A percentile compares a stretch with the other conserved stretches of the same genome.
phyloP scores from a whole-genome alignment of 306 rosid species.

The Erythrophleum fordii region DNA sequence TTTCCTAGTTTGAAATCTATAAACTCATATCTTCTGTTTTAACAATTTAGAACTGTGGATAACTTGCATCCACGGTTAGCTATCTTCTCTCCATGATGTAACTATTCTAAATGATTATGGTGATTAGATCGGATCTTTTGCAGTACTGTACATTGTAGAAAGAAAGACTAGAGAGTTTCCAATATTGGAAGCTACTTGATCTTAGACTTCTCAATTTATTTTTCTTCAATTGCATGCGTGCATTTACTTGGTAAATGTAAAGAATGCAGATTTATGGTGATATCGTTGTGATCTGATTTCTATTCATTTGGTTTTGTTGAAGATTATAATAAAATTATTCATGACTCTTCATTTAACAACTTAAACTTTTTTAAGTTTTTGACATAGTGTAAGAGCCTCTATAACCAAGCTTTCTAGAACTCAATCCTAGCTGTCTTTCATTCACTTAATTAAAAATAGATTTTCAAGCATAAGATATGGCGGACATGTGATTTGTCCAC shows the following conservation, averaged over 20 bases:
- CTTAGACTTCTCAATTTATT: too few relatives aligned
- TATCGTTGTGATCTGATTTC: not conserved
- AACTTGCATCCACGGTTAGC: not conserved
- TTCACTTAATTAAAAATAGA: too few relatives aligned
- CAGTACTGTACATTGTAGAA: too few relatives aligned
- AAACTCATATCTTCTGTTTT: not conserved
- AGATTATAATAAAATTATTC: not conserved
- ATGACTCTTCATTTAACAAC: not conserved
- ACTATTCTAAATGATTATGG: not conserved
- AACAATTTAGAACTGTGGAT: not conserved
- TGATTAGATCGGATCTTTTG: not conserved
- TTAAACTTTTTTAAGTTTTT: not conserved
- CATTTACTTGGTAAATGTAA: not conserved
- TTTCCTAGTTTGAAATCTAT: slow-evolving; percentile 1
- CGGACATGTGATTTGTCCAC: not conserved
- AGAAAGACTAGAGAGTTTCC: too few relatives aligned
- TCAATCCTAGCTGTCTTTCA: too few relatives aligned
- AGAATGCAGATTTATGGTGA: too few relatives aligned
- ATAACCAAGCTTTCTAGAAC: not conserved
- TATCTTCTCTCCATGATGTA: not conserved
- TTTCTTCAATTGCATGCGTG: not conserved
- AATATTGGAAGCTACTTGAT: too few relatives aligned
- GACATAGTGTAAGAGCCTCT: not conserved
- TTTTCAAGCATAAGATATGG: not conserved
- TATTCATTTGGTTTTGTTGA: not conserved